Base-by-base conservation (phyloP, 2,329 filamentous ascomycete species). In the Microdochium bolleyi region DNA sequence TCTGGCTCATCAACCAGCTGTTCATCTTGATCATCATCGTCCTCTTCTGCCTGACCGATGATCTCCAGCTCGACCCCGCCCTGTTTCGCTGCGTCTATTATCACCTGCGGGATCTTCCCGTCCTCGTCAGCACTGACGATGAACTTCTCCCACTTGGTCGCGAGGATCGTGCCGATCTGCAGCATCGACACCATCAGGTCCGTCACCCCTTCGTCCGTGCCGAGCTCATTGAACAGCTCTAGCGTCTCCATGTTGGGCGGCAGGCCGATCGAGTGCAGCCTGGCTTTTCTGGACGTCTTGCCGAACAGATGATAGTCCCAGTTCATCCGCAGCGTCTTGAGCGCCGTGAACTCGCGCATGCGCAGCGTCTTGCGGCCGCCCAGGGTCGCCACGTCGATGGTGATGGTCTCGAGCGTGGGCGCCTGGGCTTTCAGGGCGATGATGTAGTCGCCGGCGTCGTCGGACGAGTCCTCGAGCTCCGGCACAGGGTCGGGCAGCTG, bases 261-360 rank as follows among this genome's bases (percentile, higher is more conserved):
- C 19, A 78, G 60, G 13, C 73, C 75, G 16, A 77, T 73, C 0
- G 73, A 76, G 52, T 73, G 67, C 49, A 77, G 56, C 3, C 75
- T 65, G 3, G 75, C 73, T 53, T 70, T 72, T 54, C 67, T 70
- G n/a, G 70, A 69, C 0, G 71, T 66, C 49, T 67, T 68, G 14
- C 75, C 75, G 32, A 76, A 76, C 1, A 78, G 69, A 55, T 78
- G 75, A 46, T 73, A 72, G 57, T 77, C 75, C 70, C 70, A 73
- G 55, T 72, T 73, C 24, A 78, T 49, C 27, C 70, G 67, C 7
- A 78, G 61, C 0, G 67, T 67, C 49, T 66, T 72, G 21, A 77
- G 66, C 0, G 60, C 60, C 3, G 61, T 62, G 34, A 77, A 78
- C 8, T 75, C 72, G 7, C 74, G 63, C 53, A 78, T 64, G 24